Evolutionary conservation across 1,139 yeast species (phyloP).

Genomic region (Blastobotrys proliferans): DNA sequence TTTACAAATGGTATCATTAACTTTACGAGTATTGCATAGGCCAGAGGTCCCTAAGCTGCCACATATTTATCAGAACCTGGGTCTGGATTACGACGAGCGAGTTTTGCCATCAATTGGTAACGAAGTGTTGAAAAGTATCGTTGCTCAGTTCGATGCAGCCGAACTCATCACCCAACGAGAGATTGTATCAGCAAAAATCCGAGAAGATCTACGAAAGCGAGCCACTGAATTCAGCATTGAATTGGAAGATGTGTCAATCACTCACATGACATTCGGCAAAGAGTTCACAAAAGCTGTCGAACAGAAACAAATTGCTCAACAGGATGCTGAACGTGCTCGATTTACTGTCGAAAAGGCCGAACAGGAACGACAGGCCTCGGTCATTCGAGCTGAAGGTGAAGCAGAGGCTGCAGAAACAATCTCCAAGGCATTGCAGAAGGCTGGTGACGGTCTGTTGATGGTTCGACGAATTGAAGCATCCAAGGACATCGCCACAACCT

Average conservation of each 20-base stretch:
- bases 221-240: slow-evolving; percentile 86
- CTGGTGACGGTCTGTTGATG: slow-evolving; percentile 93
- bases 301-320: slow-evolving; percentile 98
- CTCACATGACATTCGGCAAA: slow-evolving; percentile 95
- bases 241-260: slow-evolving; percentile 95
- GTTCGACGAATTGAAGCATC: slow-evolving; percentile 96
- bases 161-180: slow-evolving; percentile 97
- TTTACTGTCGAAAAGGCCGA: slow-evolving; percentile 94
- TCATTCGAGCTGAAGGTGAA: slow-evolving; percentile 98
- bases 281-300: slow-evolving; percentile 99
- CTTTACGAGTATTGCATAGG: slow-evolving; percentile 88
- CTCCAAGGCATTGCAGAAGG: slow-evolving; percentile 86
- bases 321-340: slow-evolving; percentile 97
- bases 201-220: slow-evolving; percentile 79
- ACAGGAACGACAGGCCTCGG: slow-evolving; percentile 92
- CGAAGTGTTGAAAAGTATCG: slow-evolving; percentile 90
- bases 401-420: slow-evolving; percentile 98
- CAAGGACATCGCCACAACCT: slow-evolving; percentile 86
- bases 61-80: slow-evolving; percentile 79
- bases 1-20: slow-evolving; percentile 89
- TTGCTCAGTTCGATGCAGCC: slow-evolving; percentile 98
- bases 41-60: slow-evolving; percentile 87
- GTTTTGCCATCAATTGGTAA: slow-evolving; percentile 96
- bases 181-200: slow-evolving; percentile 83
- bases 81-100: slow-evolving; percentile 94